Conservation (phyloP, 2,329 filamentous ascomycete genomes). For the Acrodontium crateriforme region DNA sequence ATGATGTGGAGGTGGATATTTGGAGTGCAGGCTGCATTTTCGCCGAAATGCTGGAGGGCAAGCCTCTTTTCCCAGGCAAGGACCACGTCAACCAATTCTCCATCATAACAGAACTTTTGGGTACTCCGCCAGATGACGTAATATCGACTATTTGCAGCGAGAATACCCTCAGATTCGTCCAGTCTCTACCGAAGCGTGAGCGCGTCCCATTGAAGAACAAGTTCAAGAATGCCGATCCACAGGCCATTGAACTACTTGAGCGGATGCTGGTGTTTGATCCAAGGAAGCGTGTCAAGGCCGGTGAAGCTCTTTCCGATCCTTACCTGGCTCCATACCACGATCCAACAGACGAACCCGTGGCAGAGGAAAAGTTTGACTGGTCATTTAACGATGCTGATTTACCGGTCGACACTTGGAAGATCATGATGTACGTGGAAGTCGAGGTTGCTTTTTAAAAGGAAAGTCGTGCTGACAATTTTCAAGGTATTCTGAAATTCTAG, state of each 20-base stretch:
- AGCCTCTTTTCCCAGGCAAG: conserved; percentile 95
- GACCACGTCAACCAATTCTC: conserved; percentile 99
- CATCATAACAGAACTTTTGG: conserved; percentile 94
- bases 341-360: conserved; percentile 86
- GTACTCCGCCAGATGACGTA: conserved; percentile 93
- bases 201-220: conserved; percentile 74
- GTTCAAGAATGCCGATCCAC: conserved; percentile 77
- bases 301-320: conserved; percentile 74
- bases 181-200: conserved; percentile 89
- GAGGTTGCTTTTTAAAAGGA: neutral
- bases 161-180: conserved; percentile 94
- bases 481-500: conserved; percentile 98
- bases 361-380: conserved; percentile 98
- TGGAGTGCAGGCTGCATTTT: conserved; percentile 99
- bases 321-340: conserved; percentile 97
- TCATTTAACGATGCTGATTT: conserved; percentile 97
- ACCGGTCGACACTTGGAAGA: conserved; percentile 99
- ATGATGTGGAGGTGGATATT: conserved; percentile 97
- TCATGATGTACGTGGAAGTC: conserved; percentile 73
- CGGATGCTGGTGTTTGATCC: conserved; percentile 97
- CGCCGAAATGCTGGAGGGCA: conserved; percentile 97
- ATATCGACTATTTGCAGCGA: conserved; percentile 98
- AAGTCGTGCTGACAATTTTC: conserved; percentile 7
- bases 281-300: conserved; percentile 83
- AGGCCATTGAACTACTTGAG: conserved; percentile 86